Evolutionary conservation across 768 basidiomycete genomes (phyloP).

Genomic region (Lepiota subincarnata): DNA sequence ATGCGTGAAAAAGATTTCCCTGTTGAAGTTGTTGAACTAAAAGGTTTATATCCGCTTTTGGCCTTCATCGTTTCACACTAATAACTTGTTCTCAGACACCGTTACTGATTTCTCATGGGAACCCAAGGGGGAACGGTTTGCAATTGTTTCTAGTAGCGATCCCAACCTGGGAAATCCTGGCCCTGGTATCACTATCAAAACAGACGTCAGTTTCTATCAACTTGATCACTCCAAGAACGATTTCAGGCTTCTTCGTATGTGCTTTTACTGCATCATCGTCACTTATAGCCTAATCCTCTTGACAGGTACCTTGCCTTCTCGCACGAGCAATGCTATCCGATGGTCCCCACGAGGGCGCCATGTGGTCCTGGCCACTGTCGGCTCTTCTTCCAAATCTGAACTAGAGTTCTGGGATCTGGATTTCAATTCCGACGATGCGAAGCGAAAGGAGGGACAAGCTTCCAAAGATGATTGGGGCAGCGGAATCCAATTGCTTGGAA

Average conservation of each 20-base stretch:
- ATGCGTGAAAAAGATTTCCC: conserved; percentile 97
- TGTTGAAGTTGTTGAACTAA: conserved; percentile 95
- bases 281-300: conserved; percentile 9
- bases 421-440: conserved; percentile 64
- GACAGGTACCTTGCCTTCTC: conserved; percentile 68
- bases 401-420: conserved; percentile 99
- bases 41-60: conserved; percentile 50
- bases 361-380: conserved; percentile 93
- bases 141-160: conserved; percentile 90
- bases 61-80: conserved; percentile 11
- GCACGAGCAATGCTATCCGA: conserved; percentile 89
- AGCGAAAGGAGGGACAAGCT: conserved; percentile 46
- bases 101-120: conserved; percentile 99
- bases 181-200: conserved; percentile 92
- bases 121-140: conserved; percentile 95
- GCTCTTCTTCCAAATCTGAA: conserved; percentile 92
- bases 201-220: conserved; percentile 94
- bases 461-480: conserved; percentile 76
- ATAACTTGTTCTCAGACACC: conserved; percentile 52
- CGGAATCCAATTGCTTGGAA: conserved; percentile 80
- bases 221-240: conserved; percentile 90
- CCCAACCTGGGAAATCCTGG: conserved; percentile 89
- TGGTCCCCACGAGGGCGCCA: conserved; percentile 98
- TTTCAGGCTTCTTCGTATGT: conserved; percentile 83
- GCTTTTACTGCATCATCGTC: conserved; percentile 11